phyloP scores from a whole-genome alignment of 441 rosid species.

The Adansonia madagascariensis region DNA sequence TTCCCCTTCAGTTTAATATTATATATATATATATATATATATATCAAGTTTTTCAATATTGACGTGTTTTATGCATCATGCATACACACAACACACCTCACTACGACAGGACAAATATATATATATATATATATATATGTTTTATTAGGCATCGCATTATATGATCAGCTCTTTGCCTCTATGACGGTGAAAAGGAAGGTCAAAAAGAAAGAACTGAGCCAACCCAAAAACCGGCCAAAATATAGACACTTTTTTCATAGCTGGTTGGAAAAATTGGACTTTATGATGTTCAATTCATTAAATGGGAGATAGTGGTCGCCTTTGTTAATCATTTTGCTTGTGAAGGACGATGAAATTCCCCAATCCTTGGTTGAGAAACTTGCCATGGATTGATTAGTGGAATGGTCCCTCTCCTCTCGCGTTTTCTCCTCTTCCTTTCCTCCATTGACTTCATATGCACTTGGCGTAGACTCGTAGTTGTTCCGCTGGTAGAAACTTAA shows the following conservation, averaged over 20 bases:
- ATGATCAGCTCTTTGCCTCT: neutral
- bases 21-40: neutral
- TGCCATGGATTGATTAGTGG: constrained; percentile 5
- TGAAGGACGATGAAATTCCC: constrained; percentile 2
- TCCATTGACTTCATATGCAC: neutral
- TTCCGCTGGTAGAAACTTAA: constrained; percentile 17
- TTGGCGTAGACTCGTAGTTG: neutral
- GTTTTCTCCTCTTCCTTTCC: neutral
- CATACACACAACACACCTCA: neutral
- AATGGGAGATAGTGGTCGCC: no score
- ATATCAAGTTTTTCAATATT: neutral
- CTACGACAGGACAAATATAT: neutral
- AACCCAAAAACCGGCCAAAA: neutral
- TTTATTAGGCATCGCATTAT: neutral
- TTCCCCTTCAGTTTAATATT: neutral
- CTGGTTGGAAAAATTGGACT: neutral
- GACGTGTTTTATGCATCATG: neutral
- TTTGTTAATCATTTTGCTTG: constrained; percentile 9
- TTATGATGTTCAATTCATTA: neutral
- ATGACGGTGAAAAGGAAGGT: neutral
- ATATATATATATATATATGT: no score
- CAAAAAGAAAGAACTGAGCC: neutral
- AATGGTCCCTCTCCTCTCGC: neutral
- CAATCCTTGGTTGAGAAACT: neutral
- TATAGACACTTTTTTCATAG: neutral